These are phyloP conservation scores for Cytospora chrysosperma DNA, from an alignment of 2,329 filamentous ascomycete species.

Conservation along the genomic window DNA sequence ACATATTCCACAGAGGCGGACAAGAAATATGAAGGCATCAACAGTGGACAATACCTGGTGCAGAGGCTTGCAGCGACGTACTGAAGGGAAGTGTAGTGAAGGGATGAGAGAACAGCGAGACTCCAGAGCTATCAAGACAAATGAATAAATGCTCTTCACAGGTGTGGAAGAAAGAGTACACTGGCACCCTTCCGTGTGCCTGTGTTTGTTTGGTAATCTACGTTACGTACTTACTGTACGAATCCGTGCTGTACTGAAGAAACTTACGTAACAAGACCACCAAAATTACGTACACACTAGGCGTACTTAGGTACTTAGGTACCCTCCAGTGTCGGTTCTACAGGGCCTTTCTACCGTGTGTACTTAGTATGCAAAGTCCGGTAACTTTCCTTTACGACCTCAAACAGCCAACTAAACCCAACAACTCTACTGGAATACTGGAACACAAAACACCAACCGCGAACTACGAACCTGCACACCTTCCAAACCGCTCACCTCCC, in stretches of 20 bases:
- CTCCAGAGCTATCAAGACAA: neutral
- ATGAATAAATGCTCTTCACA: neutral
- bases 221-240: too few species aligned
- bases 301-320: too few species aligned
- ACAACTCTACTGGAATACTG: too few species aligned
- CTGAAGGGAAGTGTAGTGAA: constrained; percentile 32
- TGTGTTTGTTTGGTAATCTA: too few species aligned
- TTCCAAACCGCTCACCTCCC: neutral
- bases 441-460: too few species aligned
- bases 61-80: constrained; percentile 76
- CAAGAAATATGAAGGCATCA: constrained; percentile 78
- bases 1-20: constrained; percentile 64
- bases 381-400: neutral
- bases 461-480: neutral
- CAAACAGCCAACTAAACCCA: neutral
- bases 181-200: too few species aligned
- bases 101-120: neutral
- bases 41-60: constrained; percentile 77
- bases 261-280: neutral
- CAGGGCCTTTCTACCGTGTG: neutral
- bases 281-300: neutral
- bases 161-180: too few species aligned
- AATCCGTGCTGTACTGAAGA: neutral
- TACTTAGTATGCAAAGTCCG: neutral
- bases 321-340: neutral